Conservation (phyloP, 78 protist species). For the Monosiga brevicollis region DNA sequence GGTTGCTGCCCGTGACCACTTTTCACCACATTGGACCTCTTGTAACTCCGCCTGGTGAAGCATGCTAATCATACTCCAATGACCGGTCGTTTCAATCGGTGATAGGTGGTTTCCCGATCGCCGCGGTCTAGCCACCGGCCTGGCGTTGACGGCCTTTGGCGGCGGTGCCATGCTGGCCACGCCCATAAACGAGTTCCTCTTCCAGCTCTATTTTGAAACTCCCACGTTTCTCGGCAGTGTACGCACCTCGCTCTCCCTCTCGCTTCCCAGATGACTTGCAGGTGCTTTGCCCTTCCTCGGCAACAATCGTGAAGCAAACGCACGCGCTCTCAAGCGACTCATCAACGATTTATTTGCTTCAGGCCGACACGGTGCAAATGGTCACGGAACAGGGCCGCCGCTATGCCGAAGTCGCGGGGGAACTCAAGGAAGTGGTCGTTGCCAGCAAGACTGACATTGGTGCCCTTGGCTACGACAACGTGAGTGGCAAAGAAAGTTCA, state of each 20-base stretch:
- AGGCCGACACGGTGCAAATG: background rate
- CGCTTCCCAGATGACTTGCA: no score
- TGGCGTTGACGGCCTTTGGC: slow-evolving; percentile 28
- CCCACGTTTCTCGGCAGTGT: background rate
- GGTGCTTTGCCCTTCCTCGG: no score
- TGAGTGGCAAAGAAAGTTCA: no score
- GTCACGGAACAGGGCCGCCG: background rate
- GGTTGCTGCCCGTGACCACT: background rate
- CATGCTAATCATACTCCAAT: no score
- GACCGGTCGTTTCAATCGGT: no score
- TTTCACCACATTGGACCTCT: no score
- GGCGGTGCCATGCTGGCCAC: slow-evolving; percentile 6
- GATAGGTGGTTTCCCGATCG: slow-evolving; percentile 9
- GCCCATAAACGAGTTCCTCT: slow-evolving; percentile 1
- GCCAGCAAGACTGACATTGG: background rate
- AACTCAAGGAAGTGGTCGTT: background rate
- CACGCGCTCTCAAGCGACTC: no score
- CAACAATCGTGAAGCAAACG: no score
- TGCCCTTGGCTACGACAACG: no score
- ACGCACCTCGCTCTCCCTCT: no score
- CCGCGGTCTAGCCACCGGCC: slow-evolving; percentile 20
- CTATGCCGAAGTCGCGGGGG: background rate
- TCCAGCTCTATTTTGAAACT: background rate
- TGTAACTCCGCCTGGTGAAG: no score
- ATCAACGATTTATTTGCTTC: no score